Base-by-base conservation (phyloP, 176 grass and related monocot genomes). In the Aegilops bicornis region DNA sequence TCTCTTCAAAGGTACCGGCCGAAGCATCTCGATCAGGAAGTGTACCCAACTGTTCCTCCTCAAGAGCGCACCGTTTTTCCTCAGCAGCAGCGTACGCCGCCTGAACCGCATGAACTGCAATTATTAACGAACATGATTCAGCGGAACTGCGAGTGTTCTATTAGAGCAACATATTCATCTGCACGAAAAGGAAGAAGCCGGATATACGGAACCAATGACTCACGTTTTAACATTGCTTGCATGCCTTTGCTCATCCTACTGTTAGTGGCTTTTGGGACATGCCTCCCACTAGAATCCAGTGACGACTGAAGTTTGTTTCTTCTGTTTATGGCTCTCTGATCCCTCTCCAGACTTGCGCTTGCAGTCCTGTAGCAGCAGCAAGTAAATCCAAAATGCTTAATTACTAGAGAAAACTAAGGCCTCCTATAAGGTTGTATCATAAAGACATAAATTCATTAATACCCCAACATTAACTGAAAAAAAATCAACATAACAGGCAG, bases 281-380 rank as follows among this genome's bases (percentile, higher is more conserved):
- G 47, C 33, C 65, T 3, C 30, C 15, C 6, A 35, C 65, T 32
- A 10, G 65, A 68, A 35, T 30, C 32, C 30, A 68, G 17, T 68
- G 32, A 17, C 9, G 30, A 8, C 7, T 17, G 7, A 3, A 3
- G 8, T 69, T 4, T 22, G 8, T 33, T 32, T 19, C 30, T 32
- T 69, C 67, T 69, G 35, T 32, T 32, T 22, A 2, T 69, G 32
- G 32, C 32, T 69, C 3, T 11, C 19, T 22, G 32, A 19, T 10
- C 25, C 48, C 71, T 50, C 47, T 50, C 47, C 47, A 50, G 4
- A 50, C 76, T 31, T 3, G 76, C 61, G 76, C 48, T 63, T 48
- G 66, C 52, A 47, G 37, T 72, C 85, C 85, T 86, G 56, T 27
- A 86, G 37, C 77, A 73, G 6, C 1, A 50, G 4, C 48, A 17